Conservation (phyloP, 108 stramenopile species). For the Pseudonitzschia pungens region DNA sequence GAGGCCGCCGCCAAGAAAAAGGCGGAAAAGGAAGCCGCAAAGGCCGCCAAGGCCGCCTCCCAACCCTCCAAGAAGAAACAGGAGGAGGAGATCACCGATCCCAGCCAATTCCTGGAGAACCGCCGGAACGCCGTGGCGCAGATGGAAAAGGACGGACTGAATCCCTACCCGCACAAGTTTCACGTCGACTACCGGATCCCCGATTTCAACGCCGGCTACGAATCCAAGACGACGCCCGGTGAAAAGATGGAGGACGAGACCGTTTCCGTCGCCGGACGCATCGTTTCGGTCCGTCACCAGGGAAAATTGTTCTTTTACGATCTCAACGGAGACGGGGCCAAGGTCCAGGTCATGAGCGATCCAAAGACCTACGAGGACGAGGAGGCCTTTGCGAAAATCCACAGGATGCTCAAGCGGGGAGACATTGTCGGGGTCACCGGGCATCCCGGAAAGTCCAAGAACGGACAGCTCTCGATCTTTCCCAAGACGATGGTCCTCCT, state of each 20-base stretch:
- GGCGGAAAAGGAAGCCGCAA: conserved; percentile 64
- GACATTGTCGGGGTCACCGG: conserved; percentile 97
- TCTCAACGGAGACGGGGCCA: conserved; percentile 92
- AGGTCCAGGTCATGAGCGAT: conserved; percentile 95
- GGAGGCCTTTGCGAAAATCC: conserved; percentile 88
- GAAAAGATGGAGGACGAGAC: conserved; percentile 62
- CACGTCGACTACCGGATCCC: conserved; percentile 86
- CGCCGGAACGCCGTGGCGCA: conserved; percentile 75
- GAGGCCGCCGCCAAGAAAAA: conserved; percentile 64
- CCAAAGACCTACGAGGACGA: conserved; percentile 83
- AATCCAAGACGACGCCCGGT: conserved; percentile 68
- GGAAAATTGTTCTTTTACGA: conserved; percentile 98
- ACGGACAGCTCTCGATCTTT: conserved; percentile 97
- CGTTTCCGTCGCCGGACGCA: conserved; percentile 93
- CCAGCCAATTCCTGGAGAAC: conserved; percentile 94
- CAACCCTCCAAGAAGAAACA: conserved; percentile 50
- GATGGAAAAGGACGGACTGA: conserved; percentile 81
- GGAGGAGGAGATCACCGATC: conserved; percentile 89
- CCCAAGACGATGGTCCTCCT: conserved; percentile 83
- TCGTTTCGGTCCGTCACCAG: conserved; percentile 90
- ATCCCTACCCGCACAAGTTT: conserved; percentile 99
- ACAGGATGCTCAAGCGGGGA: conserved; percentile 82
- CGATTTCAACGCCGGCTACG: conserved; percentile 83
- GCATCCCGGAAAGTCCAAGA: conserved; percentile 91
- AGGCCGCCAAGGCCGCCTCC: conserved; percentile 47